Conservation (phyloP, 768 basidiomycete genomes). For the Cystobasidium onofrii region DNA sequence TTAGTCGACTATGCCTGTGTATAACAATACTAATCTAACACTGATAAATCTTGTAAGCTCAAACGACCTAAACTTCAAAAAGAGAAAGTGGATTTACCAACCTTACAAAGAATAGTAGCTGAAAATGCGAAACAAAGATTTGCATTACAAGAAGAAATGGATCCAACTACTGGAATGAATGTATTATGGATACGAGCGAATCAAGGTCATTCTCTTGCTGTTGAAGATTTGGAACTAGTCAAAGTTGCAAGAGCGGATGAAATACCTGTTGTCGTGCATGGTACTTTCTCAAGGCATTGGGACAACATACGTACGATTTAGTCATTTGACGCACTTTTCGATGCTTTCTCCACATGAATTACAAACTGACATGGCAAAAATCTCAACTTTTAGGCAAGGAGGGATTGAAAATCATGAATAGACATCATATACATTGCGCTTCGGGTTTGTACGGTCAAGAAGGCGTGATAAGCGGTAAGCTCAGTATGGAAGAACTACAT, state of each 20-base stretch:
- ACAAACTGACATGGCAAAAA: too few species aligned
- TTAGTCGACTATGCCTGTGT: too few species aligned
- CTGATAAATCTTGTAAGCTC: too few species aligned
- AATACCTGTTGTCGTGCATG: conserved; percentile 75
- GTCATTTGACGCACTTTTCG: too few species aligned
- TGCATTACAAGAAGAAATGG: conserved; percentile 32
- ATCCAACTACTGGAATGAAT: neutral
- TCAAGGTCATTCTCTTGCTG: conserved; percentile 77
- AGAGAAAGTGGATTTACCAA: conserved; percentile 50
- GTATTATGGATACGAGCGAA: conserved; percentile 55
- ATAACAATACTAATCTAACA: too few species aligned
- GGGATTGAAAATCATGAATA: conserved; percentile 54
- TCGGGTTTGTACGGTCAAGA: conserved; percentile 59
- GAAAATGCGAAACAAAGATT: conserved; percentile 47
- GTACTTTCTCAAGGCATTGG: conserved; percentile 66
- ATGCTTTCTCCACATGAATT: too few species aligned
- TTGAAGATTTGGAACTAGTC: conserved; percentile 60
- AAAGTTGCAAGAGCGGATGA: conserved; percentile 56
- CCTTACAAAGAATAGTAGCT: conserved; percentile 41
- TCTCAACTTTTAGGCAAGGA: conserved; percentile 36
- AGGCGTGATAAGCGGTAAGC: conserved; percentile 66
- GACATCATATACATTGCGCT: conserved; percentile 90
- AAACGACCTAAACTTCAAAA: conserved; percentile 60
- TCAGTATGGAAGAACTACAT: too few species aligned
- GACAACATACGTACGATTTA: conserved; percentile 55